phyloP scores from a whole-genome alignment of 2,329 filamentous ascomycete genomes.

The Sclerotinia nivalis region DNA sequence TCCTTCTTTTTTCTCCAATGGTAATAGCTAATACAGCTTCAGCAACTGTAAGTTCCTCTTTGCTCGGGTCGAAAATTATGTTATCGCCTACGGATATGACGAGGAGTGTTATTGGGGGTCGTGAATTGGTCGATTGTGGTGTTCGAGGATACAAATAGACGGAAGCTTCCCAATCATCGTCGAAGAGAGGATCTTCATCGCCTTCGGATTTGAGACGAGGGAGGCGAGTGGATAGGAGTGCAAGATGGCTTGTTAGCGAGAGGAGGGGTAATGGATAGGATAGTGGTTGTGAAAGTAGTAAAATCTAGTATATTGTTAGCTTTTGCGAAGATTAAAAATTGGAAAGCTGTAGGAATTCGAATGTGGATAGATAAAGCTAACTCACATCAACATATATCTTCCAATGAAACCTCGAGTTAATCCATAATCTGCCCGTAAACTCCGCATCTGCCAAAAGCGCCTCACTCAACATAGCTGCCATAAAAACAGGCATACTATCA shows the following conservation, averaged over 20 bases:
- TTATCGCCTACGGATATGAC: slow-evolving; percentile 85
- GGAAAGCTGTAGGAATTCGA: not conserved
- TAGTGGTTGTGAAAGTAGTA: slow-evolving; percentile 87
- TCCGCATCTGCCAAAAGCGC: slow-evolving; percentile 73
- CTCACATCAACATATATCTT: slow-evolving; percentile 86
- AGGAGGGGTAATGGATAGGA: slow-evolving; percentile 93
- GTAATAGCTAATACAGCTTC: slow-evolving; percentile 87
- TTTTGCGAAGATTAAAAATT: not conserved
- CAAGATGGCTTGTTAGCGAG: slow-evolving; percentile 89
- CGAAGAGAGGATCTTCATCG: slow-evolving; percentile 95
- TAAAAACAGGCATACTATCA: slow-evolving; percentile 82
- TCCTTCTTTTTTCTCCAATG: slow-evolving; percentile 53
- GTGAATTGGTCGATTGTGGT: slow-evolving; percentile 42
- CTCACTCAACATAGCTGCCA: slow-evolving; percentile 86
- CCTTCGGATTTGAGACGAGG: slow-evolving; percentile 83
- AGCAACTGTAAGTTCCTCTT: slow-evolving; percentile 90
- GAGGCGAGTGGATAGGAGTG: slow-evolving; percentile 82
- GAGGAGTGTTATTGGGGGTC: slow-evolving; percentile 86
- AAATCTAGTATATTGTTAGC: slow-evolving; percentile 59
- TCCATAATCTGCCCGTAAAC: slow-evolving; percentile 72
- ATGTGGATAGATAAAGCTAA: not conserved
- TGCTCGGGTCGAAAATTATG: slow-evolving; percentile 89
- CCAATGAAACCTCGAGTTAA: slow-evolving; percentile 94
- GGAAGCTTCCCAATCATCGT: slow-evolving; percentile 94
- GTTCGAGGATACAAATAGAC: slow-evolving; percentile 64